Evolutionary conservation across 345 rosid genomes (phyloP).

Genomic region (Gossypium rotundifolium): DNA sequence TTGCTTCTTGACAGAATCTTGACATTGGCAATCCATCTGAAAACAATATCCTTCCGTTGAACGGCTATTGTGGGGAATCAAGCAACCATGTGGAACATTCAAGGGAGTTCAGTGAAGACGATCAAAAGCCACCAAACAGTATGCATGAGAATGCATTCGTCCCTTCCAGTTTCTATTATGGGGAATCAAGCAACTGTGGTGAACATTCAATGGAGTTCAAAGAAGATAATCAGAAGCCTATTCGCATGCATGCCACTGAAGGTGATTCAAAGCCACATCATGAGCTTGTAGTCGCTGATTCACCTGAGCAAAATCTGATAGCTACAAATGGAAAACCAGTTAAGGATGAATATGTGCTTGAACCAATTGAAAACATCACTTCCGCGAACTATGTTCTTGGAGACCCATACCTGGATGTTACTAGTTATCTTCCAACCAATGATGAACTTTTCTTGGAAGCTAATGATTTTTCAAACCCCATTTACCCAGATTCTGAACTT

Average conservation of each 20-base stretch:
- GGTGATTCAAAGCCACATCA: slow-evolving; percentile 19
- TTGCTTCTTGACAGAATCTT: slow-evolving; percentile 1
- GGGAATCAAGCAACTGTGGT: slow-evolving; percentile 46
- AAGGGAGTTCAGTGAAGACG: slow-evolving; percentile 33
- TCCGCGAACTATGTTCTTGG: slow-evolving; percentile 29
- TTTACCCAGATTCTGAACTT: slow-evolving; percentile 34
- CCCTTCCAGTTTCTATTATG: slow-evolving; percentile 42
- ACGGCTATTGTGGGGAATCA: slow-evolving; percentile 1
- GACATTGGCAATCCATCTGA: background rate
- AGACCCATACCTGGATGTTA: slow-evolving; percentile 45
- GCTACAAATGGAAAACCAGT: slow-evolving; percentile 30
- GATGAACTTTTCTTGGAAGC: slow-evolving; percentile 60
- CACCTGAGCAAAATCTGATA: slow-evolving; percentile 33
- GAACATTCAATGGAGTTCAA: slow-evolving; percentile 32
- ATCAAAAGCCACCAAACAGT: slow-evolving; percentile 38
- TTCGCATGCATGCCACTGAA: slow-evolving; percentile 26
- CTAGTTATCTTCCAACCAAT: slow-evolving; percentile 27
- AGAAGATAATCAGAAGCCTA: slow-evolving; percentile 46
- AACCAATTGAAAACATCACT: slow-evolving; percentile 32
- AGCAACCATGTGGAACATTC: slow-evolving; percentile 37
- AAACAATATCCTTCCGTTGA: background rate
- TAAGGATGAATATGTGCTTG: slow-evolving; percentile 36
- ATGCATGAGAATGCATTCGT: slow-evolving; percentile 34
- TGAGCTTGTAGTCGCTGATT: slow-evolving; percentile 30
- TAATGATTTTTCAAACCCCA: slow-evolving; percentile 51